Evolutionary conservation across 2,329 filamentous ascomycete species (phyloP), one percentile per base, ranked within the genome.

Genomic region (Pseudogymnoascus sp.): DNA sequence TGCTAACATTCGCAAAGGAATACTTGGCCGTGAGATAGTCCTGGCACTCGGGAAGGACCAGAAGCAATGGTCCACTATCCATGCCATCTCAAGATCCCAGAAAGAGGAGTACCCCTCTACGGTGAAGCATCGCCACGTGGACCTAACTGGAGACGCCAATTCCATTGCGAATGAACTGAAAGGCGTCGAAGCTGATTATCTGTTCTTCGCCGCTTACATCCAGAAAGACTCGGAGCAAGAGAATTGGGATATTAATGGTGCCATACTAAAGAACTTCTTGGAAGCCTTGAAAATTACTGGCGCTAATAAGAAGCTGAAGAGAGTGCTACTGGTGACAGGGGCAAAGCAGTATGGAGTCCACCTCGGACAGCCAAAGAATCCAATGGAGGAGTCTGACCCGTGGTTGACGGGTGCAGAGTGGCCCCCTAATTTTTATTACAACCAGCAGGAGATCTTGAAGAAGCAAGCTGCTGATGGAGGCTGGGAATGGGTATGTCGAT

Each of bases 331-430:
- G 8, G 78, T 80, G 5, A 78, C 76, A 0, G 81, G 81, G 1
- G 70, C 75, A 37, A 83, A 83, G 67, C 80, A 84, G 61, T 84
- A 83, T 67, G 79, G 80, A 24, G 78, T 83, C 2, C 81, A 84
- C 65, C 74, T 82, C 1, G 79, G 81, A 7, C 73, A 72, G 8
- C 70, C 73, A 12, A 82, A 81, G 64, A 76, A 77, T 65, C 81
- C 80, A 1, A 76, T 82, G 73, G 67, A 74, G 10, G 80, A 84
- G 67, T 71, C 74, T 12, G 79, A 81, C 62, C 75, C 76, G 1
- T 78, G 76, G 75, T 71, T 81, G 3, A 74, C 75, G 7, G 71
- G 73, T 16, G 1, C 46, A 11, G 11, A 67, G 71, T 33, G 76
- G 76, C 3, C 75, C 14, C 46, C 76, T 2, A 83, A 81, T 70